Evolutionary conservation across 2,329 filamentous ascomycete species (phyloP).

Genomic region (Epichloe aotearoae): DNA sequence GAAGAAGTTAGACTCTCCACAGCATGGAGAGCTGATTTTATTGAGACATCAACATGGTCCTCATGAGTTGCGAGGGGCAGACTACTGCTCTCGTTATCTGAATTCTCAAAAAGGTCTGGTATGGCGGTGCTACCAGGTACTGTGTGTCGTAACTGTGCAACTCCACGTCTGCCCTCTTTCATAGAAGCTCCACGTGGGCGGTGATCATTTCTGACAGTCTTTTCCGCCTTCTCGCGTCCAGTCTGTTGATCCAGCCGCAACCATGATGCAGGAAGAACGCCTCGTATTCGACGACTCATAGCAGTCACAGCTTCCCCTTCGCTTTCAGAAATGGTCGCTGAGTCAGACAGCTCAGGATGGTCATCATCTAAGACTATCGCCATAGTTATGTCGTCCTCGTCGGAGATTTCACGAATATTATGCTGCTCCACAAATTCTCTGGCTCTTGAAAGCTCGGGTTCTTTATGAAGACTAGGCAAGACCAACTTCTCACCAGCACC

Average conservation of each 20-base stretch:
- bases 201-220: slow-evolving; percentile 15
- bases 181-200: slow-evolving; percentile 22
- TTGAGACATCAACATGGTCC: not conserved
- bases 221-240: slow-evolving; percentile 18
- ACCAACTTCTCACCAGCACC: not conserved
- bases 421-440: not conserved
- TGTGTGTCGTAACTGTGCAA: slow-evolving; percentile 32
- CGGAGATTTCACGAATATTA: not conserved
- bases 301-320: slow-evolving; percentile 28
- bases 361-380: not conserved
- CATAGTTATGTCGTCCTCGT: not conserved
- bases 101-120: slow-evolving; percentile 32
- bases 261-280: slow-evolving; percentile 56
- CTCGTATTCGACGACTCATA: slow-evolving; percentile 36
- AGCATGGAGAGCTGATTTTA: not conserved
- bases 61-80: not conserved
- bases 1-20: not conserved
- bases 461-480: not conserved
- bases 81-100: slow-evolving; percentile 8
- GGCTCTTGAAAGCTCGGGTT: not conserved
- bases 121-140: slow-evolving; percentile 16
- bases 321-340: slow-evolving; percentile 22
- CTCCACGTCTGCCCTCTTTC: slow-evolving; percentile 30
- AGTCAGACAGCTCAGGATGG: slow-evolving; percentile 5
- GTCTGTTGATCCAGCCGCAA: slow-evolving; percentile 43